Evolutionary conservation across 176 grass and related monocot species (phyloP).

Genomic region (Guadua angustifolia): DNA sequence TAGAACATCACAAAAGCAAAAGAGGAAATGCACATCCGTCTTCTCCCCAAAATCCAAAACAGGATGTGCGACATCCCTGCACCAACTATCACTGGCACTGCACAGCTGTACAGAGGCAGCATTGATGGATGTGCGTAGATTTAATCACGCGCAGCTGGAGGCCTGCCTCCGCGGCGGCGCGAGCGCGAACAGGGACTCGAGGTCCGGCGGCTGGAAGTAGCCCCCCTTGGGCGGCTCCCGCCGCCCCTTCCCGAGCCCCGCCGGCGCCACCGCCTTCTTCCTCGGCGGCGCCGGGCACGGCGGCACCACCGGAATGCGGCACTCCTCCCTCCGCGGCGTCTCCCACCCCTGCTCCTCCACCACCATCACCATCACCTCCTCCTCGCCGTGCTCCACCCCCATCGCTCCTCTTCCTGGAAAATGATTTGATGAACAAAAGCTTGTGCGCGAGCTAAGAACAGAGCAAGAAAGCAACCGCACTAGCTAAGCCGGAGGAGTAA

Average conservation of each 20-base stretch:
- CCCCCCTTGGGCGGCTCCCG: slow-evolving; percentile 63
- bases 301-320: slow-evolving; percentile 60
- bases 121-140: background rate
- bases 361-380: background rate
- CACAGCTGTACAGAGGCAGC: background rate
- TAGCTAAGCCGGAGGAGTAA: background rate
- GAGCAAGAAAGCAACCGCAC: background rate
- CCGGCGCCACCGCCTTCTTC: slow-evolving; percentile 47
- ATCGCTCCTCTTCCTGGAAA: background rate
- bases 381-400: slow-evolving; percentile 23
- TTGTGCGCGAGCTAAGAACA: background rate
- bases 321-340: slow-evolving; percentile 68
- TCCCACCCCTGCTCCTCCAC: slow-evolving; percentile 59
- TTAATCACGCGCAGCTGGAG: slow-evolving; percentile 36
- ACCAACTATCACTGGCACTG: background rate
- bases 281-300: slow-evolving; percentile 60
- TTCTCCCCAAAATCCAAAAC: slow-evolving; percentile 6
- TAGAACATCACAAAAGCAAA: background rate
- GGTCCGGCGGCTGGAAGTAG: slow-evolving; percentile 83
- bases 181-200: slow-evolving; percentile 69
- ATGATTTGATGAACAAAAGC: background rate
- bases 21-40: slow-evolving; percentile 29
- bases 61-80: background rate
- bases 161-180: slow-evolving; percentile 52
- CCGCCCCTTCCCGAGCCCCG: slow-evolving; percentile 23